Evolutionary conservation across 1,284 basidiomycete species (phyloP).

Genomic region (Bjerkandera adusta): DNA sequence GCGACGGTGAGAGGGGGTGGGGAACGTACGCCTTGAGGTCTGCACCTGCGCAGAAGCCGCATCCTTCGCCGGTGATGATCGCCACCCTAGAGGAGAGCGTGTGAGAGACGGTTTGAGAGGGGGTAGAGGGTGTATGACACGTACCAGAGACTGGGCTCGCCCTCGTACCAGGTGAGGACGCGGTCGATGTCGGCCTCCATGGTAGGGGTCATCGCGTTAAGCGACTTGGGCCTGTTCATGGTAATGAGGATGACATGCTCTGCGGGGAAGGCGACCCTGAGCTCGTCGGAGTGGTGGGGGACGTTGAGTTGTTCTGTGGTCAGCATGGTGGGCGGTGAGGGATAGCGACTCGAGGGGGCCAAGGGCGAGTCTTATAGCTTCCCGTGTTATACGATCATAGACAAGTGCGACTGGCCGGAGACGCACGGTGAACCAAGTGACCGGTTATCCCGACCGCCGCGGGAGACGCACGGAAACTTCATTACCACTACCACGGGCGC

Average conservation of each 20-base stretch:
- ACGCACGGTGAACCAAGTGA: too few relatives aligned
- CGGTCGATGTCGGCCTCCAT: constrained; percentile 56
- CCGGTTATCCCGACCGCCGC: too few relatives aligned
- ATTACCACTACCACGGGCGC: too few relatives aligned
- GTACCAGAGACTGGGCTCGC: constrained; percentile 70
- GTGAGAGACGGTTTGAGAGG: not conserved
- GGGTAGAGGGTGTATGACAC: not conserved
- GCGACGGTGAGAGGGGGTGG: not conserved
- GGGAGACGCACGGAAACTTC: too few relatives aligned
- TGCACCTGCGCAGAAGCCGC: constrained; percentile 80
- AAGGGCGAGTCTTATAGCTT: too few relatives aligned
- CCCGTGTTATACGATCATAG: too few relatives aligned
- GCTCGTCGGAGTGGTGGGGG: constrained; percentile 51
- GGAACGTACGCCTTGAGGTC: constrained; percentile 67
- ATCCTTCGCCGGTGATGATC: constrained; percentile 75
- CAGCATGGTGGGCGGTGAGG: not conserved
- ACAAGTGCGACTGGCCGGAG: too few relatives aligned
- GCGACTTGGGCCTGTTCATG: constrained; percentile 69
- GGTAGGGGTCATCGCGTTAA: constrained; percentile 71
- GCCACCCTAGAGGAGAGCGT: constrained; percentile 51
- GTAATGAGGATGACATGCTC: constrained; percentile 72
- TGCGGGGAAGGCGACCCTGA: constrained; percentile 58
- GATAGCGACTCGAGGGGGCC: constrained; percentile 1
- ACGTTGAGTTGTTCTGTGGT: constrained; percentile 22
- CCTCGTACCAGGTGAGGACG: constrained; percentile 77